These are phyloP conservation scores for Hansenula anomala DNA, from an alignment of 1,139 yeast genomes.

Conservation along the genomic window DNA sequence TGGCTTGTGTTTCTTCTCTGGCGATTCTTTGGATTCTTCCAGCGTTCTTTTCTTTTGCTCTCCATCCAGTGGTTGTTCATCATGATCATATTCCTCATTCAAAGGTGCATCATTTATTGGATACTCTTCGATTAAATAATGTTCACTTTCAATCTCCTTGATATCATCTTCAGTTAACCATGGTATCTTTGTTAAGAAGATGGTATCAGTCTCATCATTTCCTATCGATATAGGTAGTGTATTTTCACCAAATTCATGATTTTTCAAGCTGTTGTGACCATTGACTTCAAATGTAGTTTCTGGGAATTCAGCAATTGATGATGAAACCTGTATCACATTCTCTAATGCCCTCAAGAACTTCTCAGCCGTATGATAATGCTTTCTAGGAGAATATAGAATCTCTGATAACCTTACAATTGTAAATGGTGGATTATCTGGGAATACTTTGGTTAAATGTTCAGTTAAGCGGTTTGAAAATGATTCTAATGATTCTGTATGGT, in stretches of 20 bases:
- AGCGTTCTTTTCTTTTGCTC: neutral
- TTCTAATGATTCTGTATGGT: slow-evolving; percentile 14
- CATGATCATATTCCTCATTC: slow-evolving; percentile 21
- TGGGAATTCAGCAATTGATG: slow-evolving; percentile 25
- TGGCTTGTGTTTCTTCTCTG: slow-evolving; percentile 11
- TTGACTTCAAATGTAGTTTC: neutral
- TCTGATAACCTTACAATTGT: slow-evolving; percentile 55
- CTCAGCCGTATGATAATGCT: slow-evolving; percentile 30
- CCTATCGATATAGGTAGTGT: slow-evolving; percentile 2
- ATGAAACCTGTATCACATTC: slow-evolving; percentile 28
- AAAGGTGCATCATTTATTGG: slow-evolving; percentile 25
- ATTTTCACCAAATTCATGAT: neutral
- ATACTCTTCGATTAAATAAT: slow-evolving; percentile 13
- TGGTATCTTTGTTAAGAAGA: slow-evolving; percentile 36
- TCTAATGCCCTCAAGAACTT: slow-evolving; percentile 35
- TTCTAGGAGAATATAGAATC: slow-evolving; percentile 38
- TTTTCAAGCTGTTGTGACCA: neutral
- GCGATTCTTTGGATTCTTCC: slow-evolving; percentile 3
- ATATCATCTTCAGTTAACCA: slow-evolving; percentile 37
- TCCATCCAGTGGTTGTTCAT: slow-evolving; percentile 2
- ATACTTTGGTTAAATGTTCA: slow-evolving; percentile 24
- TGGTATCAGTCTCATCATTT: slow-evolving; percentile 24
- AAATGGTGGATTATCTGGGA: slow-evolving; percentile 46
- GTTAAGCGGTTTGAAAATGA: slow-evolving; percentile 20
- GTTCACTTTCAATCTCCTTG: slow-evolving; percentile 24